Conservation (phyloP, 805 yeast genomes). For the Cyberlindnera maclurae region DNA sequence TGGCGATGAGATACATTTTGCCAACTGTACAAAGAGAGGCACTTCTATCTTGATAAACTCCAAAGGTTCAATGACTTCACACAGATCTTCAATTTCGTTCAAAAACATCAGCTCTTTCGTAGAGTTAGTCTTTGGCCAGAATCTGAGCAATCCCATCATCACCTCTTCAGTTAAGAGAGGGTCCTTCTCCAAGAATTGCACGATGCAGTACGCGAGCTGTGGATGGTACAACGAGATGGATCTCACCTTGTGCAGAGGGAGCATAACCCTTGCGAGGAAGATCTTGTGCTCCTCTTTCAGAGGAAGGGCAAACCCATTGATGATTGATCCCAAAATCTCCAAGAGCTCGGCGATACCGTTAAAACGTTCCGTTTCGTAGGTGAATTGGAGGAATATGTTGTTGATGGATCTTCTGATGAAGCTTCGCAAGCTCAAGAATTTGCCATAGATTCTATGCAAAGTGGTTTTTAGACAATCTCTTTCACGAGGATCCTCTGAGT, state of each 20-base stretch:
- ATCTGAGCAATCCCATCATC: slow-evolving; percentile 85
- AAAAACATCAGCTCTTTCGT: slow-evolving; percentile 95
- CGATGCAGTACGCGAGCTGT: slow-evolving; percentile 93
- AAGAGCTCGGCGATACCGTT: slow-evolving; percentile 93
- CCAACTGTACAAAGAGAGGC: slow-evolving; percentile 88
- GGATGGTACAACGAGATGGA: slow-evolving; percentile 89
- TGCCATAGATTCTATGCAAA: slow-evolving; percentile 92
- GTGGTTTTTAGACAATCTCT: slow-evolving; percentile 94
- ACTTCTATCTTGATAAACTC: slow-evolving; percentile 90
- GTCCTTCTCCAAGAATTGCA: slow-evolving; percentile 94
- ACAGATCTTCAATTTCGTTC: slow-evolving; percentile 93
- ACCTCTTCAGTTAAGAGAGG: slow-evolving; percentile 91
- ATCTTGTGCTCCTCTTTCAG: slow-evolving; percentile 95
- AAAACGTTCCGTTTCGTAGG: slow-evolving; percentile 91
- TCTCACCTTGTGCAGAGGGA: slow-evolving; percentile 90
- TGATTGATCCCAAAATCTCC: slow-evolving; percentile 92
- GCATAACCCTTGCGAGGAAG: slow-evolving; percentile 74
- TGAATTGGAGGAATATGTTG: slow-evolving; percentile 87
- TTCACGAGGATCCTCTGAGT: slow-evolving; percentile 94
- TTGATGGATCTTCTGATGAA: slow-evolving; percentile 87
- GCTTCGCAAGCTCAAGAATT: slow-evolving; percentile 81
- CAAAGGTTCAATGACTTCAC: slow-evolving; percentile 90
- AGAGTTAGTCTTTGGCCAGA: slow-evolving; percentile 94
- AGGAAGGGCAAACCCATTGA: slow-evolving; percentile 96
- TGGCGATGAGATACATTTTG: slow-evolving; percentile 88